A percentile compares a stretch with the other conserved stretches of the same genome.
Evolutionary conservation across 2,329 filamentous ascomycete genomes (phyloP).

Genomic region (Monilinia fructigena): DNA sequence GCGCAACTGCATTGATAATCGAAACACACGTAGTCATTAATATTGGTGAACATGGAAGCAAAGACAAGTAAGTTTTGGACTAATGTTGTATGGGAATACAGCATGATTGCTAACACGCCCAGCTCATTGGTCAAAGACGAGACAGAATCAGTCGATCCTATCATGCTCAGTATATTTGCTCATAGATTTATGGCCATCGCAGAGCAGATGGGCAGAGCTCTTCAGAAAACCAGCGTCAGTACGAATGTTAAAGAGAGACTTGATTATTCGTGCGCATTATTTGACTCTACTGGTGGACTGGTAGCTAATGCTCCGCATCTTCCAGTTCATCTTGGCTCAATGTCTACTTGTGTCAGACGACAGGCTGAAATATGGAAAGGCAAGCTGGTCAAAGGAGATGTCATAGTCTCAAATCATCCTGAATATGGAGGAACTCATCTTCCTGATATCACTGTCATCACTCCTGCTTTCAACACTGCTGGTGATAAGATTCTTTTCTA

Average conservation of each 20-base stretch:
- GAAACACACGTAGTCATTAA: conserved; percentile 90
- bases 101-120: background rate
- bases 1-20: conserved; percentile 72
- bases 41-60: conserved; percentile 57
- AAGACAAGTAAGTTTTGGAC: conserved; percentile 42
- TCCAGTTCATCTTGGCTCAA: conserved; percentile 77
- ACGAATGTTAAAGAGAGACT: conserved; percentile 81
- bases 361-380: conserved; percentile 80
- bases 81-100: background rate
- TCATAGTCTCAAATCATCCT: conserved; percentile 80
- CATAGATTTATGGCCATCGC: conserved; percentile 85
- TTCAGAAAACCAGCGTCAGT: conserved; percentile 78
- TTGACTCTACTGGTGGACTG: conserved; percentile 71
- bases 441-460: conserved; percentile 79
- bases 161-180: conserved; percentile 75
- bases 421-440: conserved; percentile 82
- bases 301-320: conserved; percentile 80
- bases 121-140: conserved; percentile 30
- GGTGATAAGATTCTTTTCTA: conserved; percentile 48
- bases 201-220: conserved; percentile 76
- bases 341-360: conserved; percentile 79
- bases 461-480: conserved; percentile 68
- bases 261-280: conserved; percentile 80
- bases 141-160: conserved; percentile 64
- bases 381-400: conserved; percentile 74